A percentile compares a stretch with the other conserved stretches of the same genome.
Evolutionary conservation across 2,329 filamentous ascomycete genomes (phyloP).

Genomic region (Epichloe festucae): DNA sequence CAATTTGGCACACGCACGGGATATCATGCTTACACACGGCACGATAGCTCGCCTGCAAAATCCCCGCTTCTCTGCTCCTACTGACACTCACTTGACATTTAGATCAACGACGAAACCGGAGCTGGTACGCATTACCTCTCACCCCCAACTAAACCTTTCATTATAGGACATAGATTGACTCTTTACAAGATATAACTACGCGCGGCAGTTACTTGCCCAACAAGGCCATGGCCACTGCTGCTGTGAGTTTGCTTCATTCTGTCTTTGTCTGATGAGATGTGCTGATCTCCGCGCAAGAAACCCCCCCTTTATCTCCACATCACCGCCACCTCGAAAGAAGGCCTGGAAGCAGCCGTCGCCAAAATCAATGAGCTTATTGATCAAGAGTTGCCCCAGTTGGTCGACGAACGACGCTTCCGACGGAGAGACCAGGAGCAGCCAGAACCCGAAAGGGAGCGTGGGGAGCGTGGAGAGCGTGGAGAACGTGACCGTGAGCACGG

Average conservation of each 20-base stretch:
- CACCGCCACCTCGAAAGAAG: conserved; percentile 81
- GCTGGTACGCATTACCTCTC: conserved; percentile 68
- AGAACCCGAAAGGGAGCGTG: conserved; percentile 47
- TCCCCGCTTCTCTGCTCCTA: conserved; percentile 69
- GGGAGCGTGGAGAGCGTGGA: conserved; percentile 26
- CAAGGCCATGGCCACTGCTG: conserved; percentile 89
- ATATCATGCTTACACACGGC: conserved; percentile 61
- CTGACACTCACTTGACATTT: conserved; percentile 80
- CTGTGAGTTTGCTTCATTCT: conserved; percentile 46
- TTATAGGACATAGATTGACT: conserved; percentile 40
- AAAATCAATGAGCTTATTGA: conserved; percentile 94
- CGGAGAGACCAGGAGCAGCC: conserved; percentile 65
- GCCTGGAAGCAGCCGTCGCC: conserved; percentile 74
- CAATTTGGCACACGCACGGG: conserved; percentile 27
- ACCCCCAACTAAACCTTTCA: conserved; percentile 14
- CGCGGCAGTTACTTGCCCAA: conserved; percentile 94
- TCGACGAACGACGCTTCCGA: conserved; percentile 87
- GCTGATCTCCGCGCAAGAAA: conserved; percentile 46
- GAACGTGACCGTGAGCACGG: conserved; percentile 59
- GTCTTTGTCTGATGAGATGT: not conserved
- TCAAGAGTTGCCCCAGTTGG: conserved; percentile 86
- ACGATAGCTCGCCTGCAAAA: conserved; percentile 47
- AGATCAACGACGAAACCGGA: conserved; percentile 99
- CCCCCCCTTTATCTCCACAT: conserved; percentile 91
- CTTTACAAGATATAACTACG: conserved; percentile 79